Evolutionary conservation across 2,329 filamentous ascomycete genomes (phyloP).

Genomic region (Keithomyces neogunnii): DNA sequence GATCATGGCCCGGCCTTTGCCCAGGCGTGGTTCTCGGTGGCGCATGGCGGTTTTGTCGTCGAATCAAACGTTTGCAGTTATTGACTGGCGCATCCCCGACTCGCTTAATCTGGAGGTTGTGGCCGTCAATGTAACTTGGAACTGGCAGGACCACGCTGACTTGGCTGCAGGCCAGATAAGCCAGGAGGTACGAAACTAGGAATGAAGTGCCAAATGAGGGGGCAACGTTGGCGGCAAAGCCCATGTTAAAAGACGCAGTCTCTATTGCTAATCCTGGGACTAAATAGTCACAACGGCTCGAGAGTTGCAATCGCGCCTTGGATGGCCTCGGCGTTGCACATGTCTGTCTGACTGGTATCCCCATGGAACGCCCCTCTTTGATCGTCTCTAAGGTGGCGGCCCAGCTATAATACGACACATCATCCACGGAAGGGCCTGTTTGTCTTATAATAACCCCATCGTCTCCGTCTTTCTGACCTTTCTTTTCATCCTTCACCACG

Average conservation of each 20-base stretch:
- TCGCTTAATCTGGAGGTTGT: not conserved
- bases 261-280: no score
- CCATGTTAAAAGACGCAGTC: not conserved
- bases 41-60: not conserved
- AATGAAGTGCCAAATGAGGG: not conserved
- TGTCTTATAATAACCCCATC: no score
- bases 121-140: not conserved
- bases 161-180: not conserved
- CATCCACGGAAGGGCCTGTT: no score
- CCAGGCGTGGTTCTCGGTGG: no score
- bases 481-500: not conserved
- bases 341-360: not conserved
- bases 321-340: not conserved
- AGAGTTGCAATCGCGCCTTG: not conserved
- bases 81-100: not conserved
- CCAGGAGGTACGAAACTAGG: no score
- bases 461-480: no score
- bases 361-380: no score
- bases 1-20: no score
- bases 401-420: no score
- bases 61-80: not conserved
- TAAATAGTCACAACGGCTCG: no score
- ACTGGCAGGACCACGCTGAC: not conserved
- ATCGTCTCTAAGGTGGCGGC: no score
- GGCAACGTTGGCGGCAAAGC: not conserved